Evolutionary conservation across 495 filamentous ascomycete species (phyloP).

Genomic region (Annulohypoxylon nitens): DNA sequence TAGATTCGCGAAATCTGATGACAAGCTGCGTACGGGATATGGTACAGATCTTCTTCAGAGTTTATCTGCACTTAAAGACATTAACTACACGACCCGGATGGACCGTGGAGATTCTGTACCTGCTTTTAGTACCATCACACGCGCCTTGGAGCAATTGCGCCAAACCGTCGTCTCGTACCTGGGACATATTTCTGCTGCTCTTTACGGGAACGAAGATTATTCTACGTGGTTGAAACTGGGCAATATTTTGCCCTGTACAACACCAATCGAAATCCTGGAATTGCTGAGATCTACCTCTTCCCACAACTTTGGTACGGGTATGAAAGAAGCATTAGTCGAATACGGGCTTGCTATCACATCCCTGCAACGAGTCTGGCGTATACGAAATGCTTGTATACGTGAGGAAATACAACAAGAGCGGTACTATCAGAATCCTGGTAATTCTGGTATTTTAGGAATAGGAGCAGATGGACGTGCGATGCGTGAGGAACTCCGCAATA

Average conservation of each 20-base stretch:
- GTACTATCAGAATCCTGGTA: background rate
- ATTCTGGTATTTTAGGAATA: background rate
- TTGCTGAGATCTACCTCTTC: constrained; percentile 60
- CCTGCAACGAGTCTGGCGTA: constrained; percentile 61
- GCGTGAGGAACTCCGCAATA: constrained; percentile 57
- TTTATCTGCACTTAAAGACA: constrained; percentile 47
- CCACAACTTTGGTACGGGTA: constrained; percentile 51
- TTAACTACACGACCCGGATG: background rate
- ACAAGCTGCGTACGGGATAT: constrained; percentile 53
- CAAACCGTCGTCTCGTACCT: constrained; percentile 28
- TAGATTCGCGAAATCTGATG: constrained; percentile 48
- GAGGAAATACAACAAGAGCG: background rate
- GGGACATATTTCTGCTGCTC: constrained; percentile 41
- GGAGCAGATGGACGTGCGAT: constrained; percentile 42
- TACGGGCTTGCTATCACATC: constrained; percentile 60
- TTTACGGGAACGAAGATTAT: constrained; percentile 51
- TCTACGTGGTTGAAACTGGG: constrained; percentile 63
- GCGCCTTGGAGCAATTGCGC: constrained; percentile 40
- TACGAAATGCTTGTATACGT: constrained; percentile 44
- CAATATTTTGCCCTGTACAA: constrained; percentile 66
- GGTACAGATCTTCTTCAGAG: constrained; percentile 58
- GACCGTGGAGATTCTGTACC: constrained; percentile 12
- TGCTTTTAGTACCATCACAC: constrained; percentile 38
- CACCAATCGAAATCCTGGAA: constrained; percentile 64
- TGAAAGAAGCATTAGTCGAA: constrained; percentile 60